phyloP scores from a whole-genome alignment of 768 basidiomycete species.

The Lactarius hatsudake region DNA sequence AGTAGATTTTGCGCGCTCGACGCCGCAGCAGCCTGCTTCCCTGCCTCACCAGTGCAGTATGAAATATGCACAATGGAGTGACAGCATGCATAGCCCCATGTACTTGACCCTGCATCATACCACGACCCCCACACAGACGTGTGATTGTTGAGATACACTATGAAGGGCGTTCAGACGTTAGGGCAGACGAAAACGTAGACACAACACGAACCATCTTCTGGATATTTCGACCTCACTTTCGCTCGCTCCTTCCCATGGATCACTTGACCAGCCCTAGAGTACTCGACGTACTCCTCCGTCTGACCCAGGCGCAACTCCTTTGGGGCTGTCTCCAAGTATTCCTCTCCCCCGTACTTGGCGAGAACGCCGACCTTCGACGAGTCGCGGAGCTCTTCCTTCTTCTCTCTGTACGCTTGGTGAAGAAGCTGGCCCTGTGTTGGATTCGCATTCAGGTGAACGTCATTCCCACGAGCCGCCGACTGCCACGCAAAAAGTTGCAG shows the following conservation, averaged over 20 bases:
- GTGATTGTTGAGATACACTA: slow-evolving; percentile 91
- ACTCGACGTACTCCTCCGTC: slow-evolving; percentile 97
- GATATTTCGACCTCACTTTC: slow-evolving; percentile 88
- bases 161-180: slow-evolving; percentile 13
- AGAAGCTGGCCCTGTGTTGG: slow-evolving; percentile 93
- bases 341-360: slow-evolving; percentile 89
- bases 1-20: slow-evolving; percentile 72
- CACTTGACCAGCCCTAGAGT: slow-evolving; percentile 86
- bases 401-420: slow-evolving; percentile 86
- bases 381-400: slow-evolving; percentile 90
- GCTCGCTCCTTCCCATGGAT: slow-evolving; percentile 89
- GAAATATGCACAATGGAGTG: slow-evolving; percentile 83
- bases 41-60: slow-evolving; percentile 87
- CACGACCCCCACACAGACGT: slow-evolving; percentile 97
- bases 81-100: slow-evolving; percentile 96
- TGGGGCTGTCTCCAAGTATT: slow-evolving; percentile 87
- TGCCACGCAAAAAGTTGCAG: slow-evolving; percentile 98
- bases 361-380: slow-evolving; percentile 86
- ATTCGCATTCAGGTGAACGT: slow-evolving; percentile 93
- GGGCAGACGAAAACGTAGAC: slow-evolving; percentile 9
- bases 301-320: slow-evolving; percentile 92
- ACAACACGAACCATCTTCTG: slow-evolving; percentile 79
- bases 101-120: slow-evolving; percentile 65
- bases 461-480: slow-evolving; percentile 87
- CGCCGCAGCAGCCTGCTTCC: slow-evolving; percentile 74